Percentiles rank a stretch among this genome's conserved stretches.
Conservation (phyloP, 2,329 filamentous ascomycete genomes). For the Chaetomiaceae sp. region DNA sequence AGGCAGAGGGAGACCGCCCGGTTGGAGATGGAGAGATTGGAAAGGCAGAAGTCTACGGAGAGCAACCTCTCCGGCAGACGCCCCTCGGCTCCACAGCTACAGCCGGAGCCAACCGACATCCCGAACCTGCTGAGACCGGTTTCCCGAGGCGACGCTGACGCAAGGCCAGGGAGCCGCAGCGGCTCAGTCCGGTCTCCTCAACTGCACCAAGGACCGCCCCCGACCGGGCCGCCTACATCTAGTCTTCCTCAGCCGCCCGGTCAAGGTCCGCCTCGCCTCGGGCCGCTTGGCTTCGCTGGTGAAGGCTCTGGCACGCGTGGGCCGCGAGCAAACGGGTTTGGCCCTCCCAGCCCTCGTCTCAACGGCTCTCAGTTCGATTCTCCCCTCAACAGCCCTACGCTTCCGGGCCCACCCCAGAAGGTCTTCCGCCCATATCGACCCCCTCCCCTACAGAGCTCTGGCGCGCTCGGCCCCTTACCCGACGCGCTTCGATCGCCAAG, state of each 20-base stretch:
- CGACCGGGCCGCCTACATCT: slow-evolving; percentile 25
- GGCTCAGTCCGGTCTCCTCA: slow-evolving; percentile 3
- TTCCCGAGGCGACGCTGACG: slow-evolving; percentile 20
- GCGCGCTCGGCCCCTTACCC: slow-evolving; percentile 22
- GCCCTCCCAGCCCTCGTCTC: neutral
- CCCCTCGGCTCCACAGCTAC: slow-evolving; percentile 4
- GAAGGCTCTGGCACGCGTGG: neutral
- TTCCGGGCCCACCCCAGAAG: neutral
- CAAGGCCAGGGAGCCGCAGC: slow-evolving; percentile 20
- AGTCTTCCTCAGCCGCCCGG: slow-evolving; percentile 23
- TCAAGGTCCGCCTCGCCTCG: slow-evolving; percentile 14
- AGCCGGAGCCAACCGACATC: neutral
- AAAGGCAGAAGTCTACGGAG: slow-evolving; percentile 24
- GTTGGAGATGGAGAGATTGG: slow-evolving; percentile 24
- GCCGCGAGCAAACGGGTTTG: neutral
- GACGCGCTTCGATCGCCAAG: slow-evolving; percentile 13
- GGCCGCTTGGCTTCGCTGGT: slow-evolving; percentile 2
- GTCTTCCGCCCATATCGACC: slow-evolving; percentile 9
- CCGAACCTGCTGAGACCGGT: slow-evolving; percentile 6
- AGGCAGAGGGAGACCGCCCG: slow-evolving; percentile 27
- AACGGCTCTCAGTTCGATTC: slow-evolving; percentile 1
- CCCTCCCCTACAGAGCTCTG: slow-evolving; percentile 17
- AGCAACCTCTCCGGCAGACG: slow-evolving; percentile 11
- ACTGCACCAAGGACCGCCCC: slow-evolving; percentile 23
- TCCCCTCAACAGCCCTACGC: neutral